Base-by-base conservation (phyloP, 169 alveolate genomes). In the Amoebophrya sp. region DNA sequence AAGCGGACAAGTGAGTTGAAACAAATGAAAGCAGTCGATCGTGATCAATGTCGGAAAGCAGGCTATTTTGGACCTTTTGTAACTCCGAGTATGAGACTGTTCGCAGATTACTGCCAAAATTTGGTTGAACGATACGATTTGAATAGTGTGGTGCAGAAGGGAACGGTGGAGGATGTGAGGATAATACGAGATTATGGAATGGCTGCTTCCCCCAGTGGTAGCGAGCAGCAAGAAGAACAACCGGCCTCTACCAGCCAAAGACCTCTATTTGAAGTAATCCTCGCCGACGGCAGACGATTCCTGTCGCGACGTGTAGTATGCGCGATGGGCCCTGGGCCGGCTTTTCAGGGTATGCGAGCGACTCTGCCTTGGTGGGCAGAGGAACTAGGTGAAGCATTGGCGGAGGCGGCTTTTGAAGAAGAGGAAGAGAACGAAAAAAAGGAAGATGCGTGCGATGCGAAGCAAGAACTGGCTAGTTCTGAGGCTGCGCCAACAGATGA, bases 281-380 rank as follows among this genome's bases (percentile, higher is more conserved):
- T 65, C 26, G 83, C 83, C 36, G 83, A 65, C 33, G 83, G 83
- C 36, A 1, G 83, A 26, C 18, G 33, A 26, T 65, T 65, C 33
- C 33, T 65, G 33, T 29, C 83, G n/a, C 2, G 26, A 36, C 83
- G 26, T 0, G 83, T 65, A 6, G 83, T 65, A 6, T 65, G 83
- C 83, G 83, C 83, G 12, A 6, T 65, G 83, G 83, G 83, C 33
- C 83, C 83, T 6, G 83, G 83, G 2, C 83, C 83, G 83, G 83
- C 83, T 29, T 65, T 65, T 18, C 83, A 65, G 83, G 83, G 83
- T 10, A 65, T 65, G 83, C 83, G 83, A 29, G 83, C 83, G 83
- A 65, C 83, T 10, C 83, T 65, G 12, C 83, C 83, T 6, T 65
- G 83, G 83, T 65, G 83, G 83, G 83, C 83, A 36, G 83, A 65